Evolutionary conservation across 1,284 basidiomycete genomes (phyloP).

Genomic region (Cutaneotrichosporon mucoides): DNA sequence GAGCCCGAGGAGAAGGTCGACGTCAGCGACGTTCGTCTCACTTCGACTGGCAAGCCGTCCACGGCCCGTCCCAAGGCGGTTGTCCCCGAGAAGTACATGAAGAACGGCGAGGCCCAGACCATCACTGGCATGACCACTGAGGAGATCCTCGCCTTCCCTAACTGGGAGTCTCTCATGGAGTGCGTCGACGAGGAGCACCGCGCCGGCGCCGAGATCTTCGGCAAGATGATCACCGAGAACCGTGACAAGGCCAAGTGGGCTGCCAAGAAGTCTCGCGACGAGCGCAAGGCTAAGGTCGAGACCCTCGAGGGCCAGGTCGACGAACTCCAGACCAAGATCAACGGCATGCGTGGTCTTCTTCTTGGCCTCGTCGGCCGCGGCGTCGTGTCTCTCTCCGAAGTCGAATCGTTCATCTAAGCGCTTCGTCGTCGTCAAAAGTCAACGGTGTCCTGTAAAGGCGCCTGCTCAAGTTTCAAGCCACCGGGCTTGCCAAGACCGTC

Average conservation of each 20-base stretch:
- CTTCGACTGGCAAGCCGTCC: conserved; percentile 35
- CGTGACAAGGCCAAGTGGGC: conserved; percentile 43
- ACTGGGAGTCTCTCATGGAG: conserved; percentile 28
- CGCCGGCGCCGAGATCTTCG: conserved; percentile 31
- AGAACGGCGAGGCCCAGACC: conserved; percentile 34
- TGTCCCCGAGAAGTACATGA: conserved; percentile 40
- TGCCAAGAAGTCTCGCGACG: conserved; percentile 41
- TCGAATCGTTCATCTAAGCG: conserved; percentile 20
- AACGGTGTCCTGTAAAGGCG: neutral
- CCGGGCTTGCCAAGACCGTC: neutral
- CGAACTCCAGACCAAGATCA: conserved; percentile 24
- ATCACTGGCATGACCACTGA: conserved; percentile 33
- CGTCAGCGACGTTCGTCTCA: conserved; percentile 22
- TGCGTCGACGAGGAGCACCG: conserved; percentile 27
- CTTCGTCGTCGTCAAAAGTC: neutral
- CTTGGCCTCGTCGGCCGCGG: conserved; percentile 28
- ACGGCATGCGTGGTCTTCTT: conserved; percentile 26
- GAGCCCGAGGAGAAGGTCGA: conserved; percentile 5
- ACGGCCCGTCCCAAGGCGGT: conserved; percentile 39
- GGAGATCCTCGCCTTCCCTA: conserved; percentile 32
- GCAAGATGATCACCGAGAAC: conserved; percentile 38
- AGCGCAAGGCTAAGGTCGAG: conserved; percentile 39
- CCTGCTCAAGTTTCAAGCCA: neutral
- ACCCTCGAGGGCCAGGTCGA: conserved; percentile 33
- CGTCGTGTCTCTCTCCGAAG: conserved; percentile 25